Percentiles rank a stretch among this genome's conserved stretches.
Conservation (phyloP, 495 filamentous ascomycete genomes). For the Ascodesmis nigricans region DNA sequence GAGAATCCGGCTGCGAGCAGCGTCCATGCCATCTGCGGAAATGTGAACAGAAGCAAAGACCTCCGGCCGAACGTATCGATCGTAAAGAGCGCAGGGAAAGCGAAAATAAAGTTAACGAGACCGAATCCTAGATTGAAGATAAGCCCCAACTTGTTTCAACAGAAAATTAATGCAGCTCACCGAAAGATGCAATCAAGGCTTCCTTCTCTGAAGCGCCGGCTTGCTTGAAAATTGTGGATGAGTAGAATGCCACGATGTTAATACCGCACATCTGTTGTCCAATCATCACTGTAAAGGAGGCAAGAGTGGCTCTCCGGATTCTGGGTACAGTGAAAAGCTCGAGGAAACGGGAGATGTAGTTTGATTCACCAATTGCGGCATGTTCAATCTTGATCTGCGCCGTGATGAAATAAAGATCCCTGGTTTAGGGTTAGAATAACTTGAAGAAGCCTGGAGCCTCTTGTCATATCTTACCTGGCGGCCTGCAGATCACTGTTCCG, state of each 20-base stretch:
- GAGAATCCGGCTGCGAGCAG: conserved; percentile 37
- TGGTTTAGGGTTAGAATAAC: conserved; percentile 20
- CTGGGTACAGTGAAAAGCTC: conserved; percentile 55
- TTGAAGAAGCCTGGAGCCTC: conserved; percentile 32
- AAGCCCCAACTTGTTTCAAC: conserved; percentile 42
- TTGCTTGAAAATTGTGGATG: conserved; percentile 45
- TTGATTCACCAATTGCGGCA: conserved; percentile 42
- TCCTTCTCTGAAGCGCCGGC: conserved; percentile 34
- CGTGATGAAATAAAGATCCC: conserved; percentile 61
- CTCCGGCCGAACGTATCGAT: conserved; percentile 45
- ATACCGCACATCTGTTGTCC: conserved; percentile 37
- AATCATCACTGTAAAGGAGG: conserved; percentile 57
- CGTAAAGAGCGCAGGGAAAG: conserved; percentile 43
- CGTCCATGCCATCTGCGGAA: conserved; percentile 35
- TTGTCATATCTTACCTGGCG: conserved; percentile 34
- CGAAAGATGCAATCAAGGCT: conserved; percentile 51
- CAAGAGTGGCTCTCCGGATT: conserved; percentile 50
- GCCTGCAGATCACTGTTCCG: conserved; percentile 51
- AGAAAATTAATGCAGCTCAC: no score
- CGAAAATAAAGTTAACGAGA: conserved; percentile 42
- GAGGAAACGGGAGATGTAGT: conserved; percentile 29
- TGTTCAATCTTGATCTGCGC: conserved; percentile 42
- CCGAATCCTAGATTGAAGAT: conserved; percentile 42
- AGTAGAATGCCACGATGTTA: conserved; percentile 57
- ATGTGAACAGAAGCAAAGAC: conserved; percentile 40